These are phyloP conservation scores for Malus hybrid DNA, from an alignment of 331 rosid species.

Conservation along the genomic window DNA sequence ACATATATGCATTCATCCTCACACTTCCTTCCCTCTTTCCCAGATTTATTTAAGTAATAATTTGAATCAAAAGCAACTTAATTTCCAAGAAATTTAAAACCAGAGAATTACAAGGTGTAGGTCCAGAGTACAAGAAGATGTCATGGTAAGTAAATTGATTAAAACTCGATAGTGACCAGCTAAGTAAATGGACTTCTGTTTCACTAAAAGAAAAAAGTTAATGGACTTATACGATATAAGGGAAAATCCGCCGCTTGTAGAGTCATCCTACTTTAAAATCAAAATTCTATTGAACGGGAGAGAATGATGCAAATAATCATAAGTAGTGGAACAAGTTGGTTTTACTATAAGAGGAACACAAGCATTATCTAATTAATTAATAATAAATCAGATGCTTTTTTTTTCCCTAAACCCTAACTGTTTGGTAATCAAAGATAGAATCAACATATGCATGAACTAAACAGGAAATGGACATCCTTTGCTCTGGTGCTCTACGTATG, in stretches of 20 bases:
- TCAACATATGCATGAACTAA: background rate
- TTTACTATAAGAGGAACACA: too few species aligned
- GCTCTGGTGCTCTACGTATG: background rate
- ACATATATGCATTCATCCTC: background rate
- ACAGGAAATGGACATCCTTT: background rate
- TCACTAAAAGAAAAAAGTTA: too few species aligned
- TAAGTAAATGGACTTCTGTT: background rate
- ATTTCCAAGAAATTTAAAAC: background rate
- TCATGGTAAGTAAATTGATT: background rate
- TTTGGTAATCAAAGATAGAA: background rate
- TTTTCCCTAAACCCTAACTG: background rate
- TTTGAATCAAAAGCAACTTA: background rate
- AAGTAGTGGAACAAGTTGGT: too few species aligned
- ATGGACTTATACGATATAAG: background rate
- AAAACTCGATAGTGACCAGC: background rate
- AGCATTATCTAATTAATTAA: too few species aligned
- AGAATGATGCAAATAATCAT: background rate
- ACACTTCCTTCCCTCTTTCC: background rate
- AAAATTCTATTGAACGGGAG: background rate
- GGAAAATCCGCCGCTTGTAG: background rate
- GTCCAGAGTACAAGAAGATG: background rate
- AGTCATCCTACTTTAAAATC: background rate
- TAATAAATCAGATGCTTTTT: too few species aligned
- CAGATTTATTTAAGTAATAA: too few species aligned
- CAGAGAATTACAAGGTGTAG: background rate